phyloP scores from a whole-genome alignment of 805 yeast genomes.

The Zygotorulaspora florentina region DNA sequence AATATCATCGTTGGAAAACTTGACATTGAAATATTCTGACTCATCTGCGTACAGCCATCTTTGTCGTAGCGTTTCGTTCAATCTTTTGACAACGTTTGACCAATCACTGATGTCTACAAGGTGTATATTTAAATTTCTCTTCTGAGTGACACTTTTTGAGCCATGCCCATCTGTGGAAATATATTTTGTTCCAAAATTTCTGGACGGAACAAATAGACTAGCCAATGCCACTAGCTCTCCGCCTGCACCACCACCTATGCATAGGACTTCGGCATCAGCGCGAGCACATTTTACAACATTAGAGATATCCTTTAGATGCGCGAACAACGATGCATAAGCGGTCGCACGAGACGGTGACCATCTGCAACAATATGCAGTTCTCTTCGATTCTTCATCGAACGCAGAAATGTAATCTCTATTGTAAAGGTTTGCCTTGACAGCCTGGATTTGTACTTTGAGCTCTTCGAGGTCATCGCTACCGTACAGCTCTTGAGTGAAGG shows the following conservation, averaged over 20 bases:
- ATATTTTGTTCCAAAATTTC: slow-evolving; percentile 25
- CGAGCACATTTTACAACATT: slow-evolving; percentile 21
- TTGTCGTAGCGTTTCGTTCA: slow-evolving; percentile 42
- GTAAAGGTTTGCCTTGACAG: slow-evolving; percentile 64
- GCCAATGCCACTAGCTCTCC: slow-evolving; percentile 67
- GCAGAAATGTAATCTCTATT: slow-evolving; percentile 69
- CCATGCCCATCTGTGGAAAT: slow-evolving; percentile 2
- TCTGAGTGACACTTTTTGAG: neutral
- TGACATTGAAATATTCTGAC: slow-evolving; percentile 31
- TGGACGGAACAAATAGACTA: slow-evolving; percentile 46
- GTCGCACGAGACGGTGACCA: slow-evolving; percentile 86
- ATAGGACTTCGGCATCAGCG: slow-evolving; percentile 40
- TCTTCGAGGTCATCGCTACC: slow-evolving; percentile 14
- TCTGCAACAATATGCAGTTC: slow-evolving; percentile 73
- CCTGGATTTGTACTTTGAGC: slow-evolving; percentile 45
- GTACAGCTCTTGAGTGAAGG: slow-evolving; percentile 29
- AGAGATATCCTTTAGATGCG: slow-evolving; percentile 38
- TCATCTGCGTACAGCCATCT: slow-evolving; percentile 51
- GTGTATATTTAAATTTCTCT: slow-evolving; percentile 41
- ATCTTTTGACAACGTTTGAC: slow-evolving; percentile 47
- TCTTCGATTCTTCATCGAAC: slow-evolving; percentile 55
- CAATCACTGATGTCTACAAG: slow-evolving; percentile 80
- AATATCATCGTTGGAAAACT: slow-evolving; percentile 38
- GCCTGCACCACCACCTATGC: slow-evolving; percentile 89
- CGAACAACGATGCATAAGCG: slow-evolving; percentile 65